A percentile compares a stretch with the other conserved stretches of the same genome.
phyloP scores from a whole-genome alignment of 108 stramenopile species.

The Nitzschia sp. region DNA sequence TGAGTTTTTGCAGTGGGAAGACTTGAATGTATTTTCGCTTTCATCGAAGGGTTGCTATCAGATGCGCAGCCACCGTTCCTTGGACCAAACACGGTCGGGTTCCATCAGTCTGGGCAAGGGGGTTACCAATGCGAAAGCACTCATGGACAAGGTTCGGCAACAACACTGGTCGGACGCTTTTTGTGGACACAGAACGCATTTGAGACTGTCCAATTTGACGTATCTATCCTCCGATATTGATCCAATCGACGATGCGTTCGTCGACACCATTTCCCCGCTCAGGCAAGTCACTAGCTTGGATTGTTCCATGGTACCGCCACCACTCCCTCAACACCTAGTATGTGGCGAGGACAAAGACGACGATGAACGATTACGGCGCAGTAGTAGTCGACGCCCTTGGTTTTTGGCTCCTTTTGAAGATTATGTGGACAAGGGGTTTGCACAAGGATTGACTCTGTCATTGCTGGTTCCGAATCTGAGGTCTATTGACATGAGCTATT shows the following conservation, averaged over 20 bases:
- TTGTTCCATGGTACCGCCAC: conserved; percentile 12
- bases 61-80: conserved; percentile 13
- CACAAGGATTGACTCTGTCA: conserved; percentile 22
- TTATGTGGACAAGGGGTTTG: conserved; percentile 38
- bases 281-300: conserved; percentile 26
- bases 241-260: conserved; percentile 20
- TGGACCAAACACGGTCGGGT: conserved; percentile 33
- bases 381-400: conserved; percentile 6
- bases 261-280: conserved; percentile 15
- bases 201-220: conserved; percentile 18
- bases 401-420: conserved; percentile 24
- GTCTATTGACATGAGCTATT: conserved; percentile 22
- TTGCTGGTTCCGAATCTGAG: conserved; percentile 26
- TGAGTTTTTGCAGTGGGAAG: conserved; percentile 22
- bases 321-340: background rate
- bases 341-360: background rate
- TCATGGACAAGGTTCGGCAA: conserved; percentile 20
- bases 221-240: conserved; percentile 33
- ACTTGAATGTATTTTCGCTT: conserved; percentile 25
- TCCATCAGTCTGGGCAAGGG: conserved; percentile 27
- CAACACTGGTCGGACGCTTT: conserved; percentile 24
- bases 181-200: conserved; percentile 27
- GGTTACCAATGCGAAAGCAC: conserved; percentile 14
- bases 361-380: background rate
- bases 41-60: conserved; percentile 28